Conservation (phyloP, 1,284 basidiomycete species). For the Lentinula novae-zelandiae region DNA sequence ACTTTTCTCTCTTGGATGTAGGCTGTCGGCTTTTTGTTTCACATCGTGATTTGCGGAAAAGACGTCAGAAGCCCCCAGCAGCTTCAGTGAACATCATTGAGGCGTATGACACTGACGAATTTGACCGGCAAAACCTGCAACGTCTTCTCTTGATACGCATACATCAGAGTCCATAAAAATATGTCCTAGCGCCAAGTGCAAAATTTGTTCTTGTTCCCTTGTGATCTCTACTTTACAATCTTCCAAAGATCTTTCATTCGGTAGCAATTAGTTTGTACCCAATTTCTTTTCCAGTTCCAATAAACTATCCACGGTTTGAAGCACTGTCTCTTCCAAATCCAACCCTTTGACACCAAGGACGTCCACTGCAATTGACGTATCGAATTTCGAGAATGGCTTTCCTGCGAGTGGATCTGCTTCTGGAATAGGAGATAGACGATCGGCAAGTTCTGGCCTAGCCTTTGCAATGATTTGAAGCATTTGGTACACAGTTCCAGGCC, state of each 20-base stretch:
- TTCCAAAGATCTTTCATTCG: neutral
- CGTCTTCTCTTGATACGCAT: too few relatives aligned
- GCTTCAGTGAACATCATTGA: too few relatives aligned
- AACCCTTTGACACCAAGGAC: neutral
- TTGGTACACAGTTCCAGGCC: neutral
- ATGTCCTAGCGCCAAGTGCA: neutral
- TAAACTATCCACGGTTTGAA: slow-evolving; percentile 10
- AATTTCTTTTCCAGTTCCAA: slow-evolving; percentile 9
- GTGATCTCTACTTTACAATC: neutral
- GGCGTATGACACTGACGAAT: too few relatives aligned
- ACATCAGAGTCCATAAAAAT: too few relatives aligned
- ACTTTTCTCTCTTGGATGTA: too few relatives aligned
- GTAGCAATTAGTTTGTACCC: neutral
- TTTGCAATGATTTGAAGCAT: neutral
- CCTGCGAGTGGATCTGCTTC: neutral
- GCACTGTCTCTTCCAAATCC: slow-evolving; percentile 5
- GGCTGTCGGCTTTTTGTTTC: too few relatives aligned
- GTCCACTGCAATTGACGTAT: neutral
- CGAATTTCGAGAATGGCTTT: neutral
- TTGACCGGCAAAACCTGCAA: too few relatives aligned
- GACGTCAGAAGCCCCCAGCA: too few relatives aligned
- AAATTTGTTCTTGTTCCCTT: neutral
- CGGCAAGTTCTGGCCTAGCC: neutral
- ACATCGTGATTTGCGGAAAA: too few relatives aligned
- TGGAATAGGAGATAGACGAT: neutral